A percentile compares a stretch with the other conserved stretches of the same genome.
Evolutionary conservation across 108 stramenopile genomes (phyloP).

Genomic region (Thalassiosira profunda): DNA sequence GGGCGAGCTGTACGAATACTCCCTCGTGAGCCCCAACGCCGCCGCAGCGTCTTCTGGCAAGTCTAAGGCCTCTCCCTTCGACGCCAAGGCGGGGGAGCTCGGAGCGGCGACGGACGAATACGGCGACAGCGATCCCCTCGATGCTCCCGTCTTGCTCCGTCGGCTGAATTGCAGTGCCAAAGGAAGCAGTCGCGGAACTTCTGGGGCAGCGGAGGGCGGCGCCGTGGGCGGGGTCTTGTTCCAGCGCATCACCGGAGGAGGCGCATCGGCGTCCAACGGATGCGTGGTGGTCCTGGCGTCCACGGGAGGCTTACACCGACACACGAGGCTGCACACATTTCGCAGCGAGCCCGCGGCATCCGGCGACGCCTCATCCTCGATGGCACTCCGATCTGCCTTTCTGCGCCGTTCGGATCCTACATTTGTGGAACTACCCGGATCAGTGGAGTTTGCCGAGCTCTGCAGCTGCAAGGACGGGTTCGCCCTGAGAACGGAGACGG

Average conservation of each 20-base stretch:
- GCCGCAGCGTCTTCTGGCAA: conserved; percentile 7
- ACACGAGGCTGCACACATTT: conserved; percentile 83
- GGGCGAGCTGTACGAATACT: conserved; percentile 88
- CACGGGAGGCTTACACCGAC: conserved; percentile 72
- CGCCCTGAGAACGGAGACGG: conserved; percentile 76
- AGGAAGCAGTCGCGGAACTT: neutral
- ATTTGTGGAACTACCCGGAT: conserved; percentile 83
- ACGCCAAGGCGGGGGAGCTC: conserved; percentile 45
- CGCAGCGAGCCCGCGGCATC: conserved; percentile 32
- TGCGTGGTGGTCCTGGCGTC: conserved; percentile 69
- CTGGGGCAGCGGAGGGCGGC: conserved; percentile 13
- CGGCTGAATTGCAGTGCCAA: conserved; percentile 24
- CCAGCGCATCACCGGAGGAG: conserved; percentile 29
- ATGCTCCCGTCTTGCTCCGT: conserved; percentile 32
- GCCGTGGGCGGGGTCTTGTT: conserved; percentile 42
- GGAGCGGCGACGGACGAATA: conserved; percentile 26
- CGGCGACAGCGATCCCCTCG: conserved; percentile 28
- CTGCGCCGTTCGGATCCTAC: too few relatives aligned
- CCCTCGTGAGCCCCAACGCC: conserved; percentile 56
- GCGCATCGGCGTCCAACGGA: conserved; percentile 3
- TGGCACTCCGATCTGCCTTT: conserved; percentile 40
- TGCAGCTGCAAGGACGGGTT: conserved; percentile 68
- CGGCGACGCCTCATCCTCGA: conserved; percentile 8
- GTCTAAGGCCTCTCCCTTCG: conserved; percentile 37
- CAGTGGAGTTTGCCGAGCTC: conserved; percentile 74